Evolutionary conservation across 2,329 filamentous ascomycete genomes (phyloP), one percentile per base, ranked within the genome.

Genomic region (Colletotrichum sp.): DNA sequence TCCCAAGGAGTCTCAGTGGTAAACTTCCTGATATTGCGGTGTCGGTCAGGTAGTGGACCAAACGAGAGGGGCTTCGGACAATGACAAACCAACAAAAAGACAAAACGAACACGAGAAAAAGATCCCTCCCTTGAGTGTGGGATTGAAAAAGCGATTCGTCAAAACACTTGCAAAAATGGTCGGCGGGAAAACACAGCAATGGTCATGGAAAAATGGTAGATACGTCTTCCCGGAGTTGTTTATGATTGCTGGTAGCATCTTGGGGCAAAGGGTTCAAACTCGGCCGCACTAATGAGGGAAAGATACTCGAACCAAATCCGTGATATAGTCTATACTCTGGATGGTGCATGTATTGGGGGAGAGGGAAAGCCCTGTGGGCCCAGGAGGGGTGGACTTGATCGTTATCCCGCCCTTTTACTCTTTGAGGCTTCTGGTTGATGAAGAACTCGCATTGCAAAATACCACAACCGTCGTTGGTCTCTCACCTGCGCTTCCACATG

Each of bases 331-430:
- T 66, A 30, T 52, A 52, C 43, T 52, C 56, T 65, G 75, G 79
- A 76, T 68, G 78, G 74, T 74, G 71, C 74, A 76, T 76, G 74
- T 71, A 74, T 67, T 80, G 80, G 82, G 85, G 84, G 85, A 87
- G 93, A 95, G 96, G 96, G 96, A 98, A 98, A 96, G 96, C 96
- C 96, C 96, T 98, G 96, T 97, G 92, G 30, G 90, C 92, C 89
- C 91, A 90, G 91, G 91, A 91, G 93, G 94, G 93, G 89, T 94
- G 92, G 92, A 95, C 95, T 96, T 97, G 85, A 96, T 89, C 93
- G 95, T 96, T 93, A 91, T 93, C 93, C 94, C 91, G 88, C 90
- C 86, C 52, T 66, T 65, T 28, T 25, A 27, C 43, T 52, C 43
- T 52, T 34, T 60, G 66, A 60, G 65, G 64, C 65, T 74, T 56